Evolutionary conservation across 1,284 basidiomycete species (phyloP).

Genomic region (Cryptococcus sp.): DNA sequence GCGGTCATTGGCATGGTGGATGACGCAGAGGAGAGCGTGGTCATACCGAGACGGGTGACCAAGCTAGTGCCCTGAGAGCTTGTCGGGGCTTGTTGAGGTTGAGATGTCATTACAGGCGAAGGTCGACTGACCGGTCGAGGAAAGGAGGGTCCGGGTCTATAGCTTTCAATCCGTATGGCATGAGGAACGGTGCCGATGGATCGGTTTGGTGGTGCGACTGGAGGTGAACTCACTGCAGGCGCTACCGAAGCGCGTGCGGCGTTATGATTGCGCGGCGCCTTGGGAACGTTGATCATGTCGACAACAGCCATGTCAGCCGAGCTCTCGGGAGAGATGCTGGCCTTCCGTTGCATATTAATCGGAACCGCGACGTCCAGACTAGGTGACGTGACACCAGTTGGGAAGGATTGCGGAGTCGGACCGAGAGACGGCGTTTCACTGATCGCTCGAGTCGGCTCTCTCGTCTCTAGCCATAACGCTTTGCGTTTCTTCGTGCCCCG

Average conservation of each 20-base stretch:
- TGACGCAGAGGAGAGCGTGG: no score
- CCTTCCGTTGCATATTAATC: slow-evolving; percentile 13
- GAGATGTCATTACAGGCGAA: no score
- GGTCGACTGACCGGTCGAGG: no score
- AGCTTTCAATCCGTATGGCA: slow-evolving; percentile 21
- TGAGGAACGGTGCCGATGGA: neutral
- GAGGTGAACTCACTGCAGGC: neutral
- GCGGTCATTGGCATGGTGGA: no score
- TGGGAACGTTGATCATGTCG: slow-evolving; percentile 25
- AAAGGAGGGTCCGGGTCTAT: slow-evolving; percentile 12
- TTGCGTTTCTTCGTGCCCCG: slow-evolving; percentile 25
- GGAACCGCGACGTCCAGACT: slow-evolving; percentile 33
- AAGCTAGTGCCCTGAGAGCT: no score
- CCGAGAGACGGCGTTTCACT: slow-evolving; percentile 13
- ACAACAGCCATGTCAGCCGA: slow-evolving; percentile 23
- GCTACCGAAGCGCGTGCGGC: no score
- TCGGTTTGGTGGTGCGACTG: neutral
- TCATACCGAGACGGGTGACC: no score
- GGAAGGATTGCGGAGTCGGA: neutral
- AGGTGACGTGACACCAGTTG: slow-evolving; percentile 14
- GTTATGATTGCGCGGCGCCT: no score
- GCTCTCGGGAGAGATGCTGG: slow-evolving; percentile 26
- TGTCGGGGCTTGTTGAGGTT: no score
- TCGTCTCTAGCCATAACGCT: slow-evolving; percentile 25
- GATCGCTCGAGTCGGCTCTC: slow-evolving; percentile 9